Evolutionary conservation across 148 eudicot species (phyloP).

Genomic region (Nyssa sinensis): DNA sequence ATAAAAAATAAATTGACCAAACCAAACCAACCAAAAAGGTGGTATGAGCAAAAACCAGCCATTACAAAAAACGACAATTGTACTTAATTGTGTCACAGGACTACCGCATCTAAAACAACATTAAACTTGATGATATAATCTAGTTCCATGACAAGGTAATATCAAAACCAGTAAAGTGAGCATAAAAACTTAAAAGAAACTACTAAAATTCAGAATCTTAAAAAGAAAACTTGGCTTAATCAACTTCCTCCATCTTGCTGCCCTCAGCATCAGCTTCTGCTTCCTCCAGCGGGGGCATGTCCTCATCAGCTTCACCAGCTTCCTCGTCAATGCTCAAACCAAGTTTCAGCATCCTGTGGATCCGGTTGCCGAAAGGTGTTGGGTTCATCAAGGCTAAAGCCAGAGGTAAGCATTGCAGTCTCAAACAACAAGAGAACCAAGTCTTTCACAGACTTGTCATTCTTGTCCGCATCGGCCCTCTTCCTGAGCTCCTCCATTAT

Average conservation of each 20-base stretch:
- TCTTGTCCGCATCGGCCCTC: conserved; percentile 87
- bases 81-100: neutral
- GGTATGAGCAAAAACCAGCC: neutral
- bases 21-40: no score
- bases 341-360: conserved; percentile 86
- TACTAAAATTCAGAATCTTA: neutral
- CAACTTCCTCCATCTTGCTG: conserved; percentile 78
- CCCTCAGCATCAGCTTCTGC: conserved; percentile 54
- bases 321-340: conserved; percentile 86
- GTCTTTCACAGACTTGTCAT: conserved; percentile 85
- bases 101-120: neutral
- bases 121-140: neutral
- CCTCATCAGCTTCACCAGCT: conserved; percentile 49
- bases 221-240: conserved; percentile 24
- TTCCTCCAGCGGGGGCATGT: conserved; percentile 64
- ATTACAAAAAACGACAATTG: neutral
- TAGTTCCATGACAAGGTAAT: neutral
- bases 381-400: conserved; percentile 82
- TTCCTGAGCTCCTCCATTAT: conserved; percentile 90
- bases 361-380: conserved; percentile 82
- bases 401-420: conserved; percentile 74
- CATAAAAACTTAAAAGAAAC: neutral
- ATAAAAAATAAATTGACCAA: no score
- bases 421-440: conserved; percentile 67
- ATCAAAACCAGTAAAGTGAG: neutral